Percentiles rank a stretch among this genome's conserved stretches.
phyloP scores from a whole-genome alignment of 140 eudicot genomes.

The Cichorium intybus region DNA sequence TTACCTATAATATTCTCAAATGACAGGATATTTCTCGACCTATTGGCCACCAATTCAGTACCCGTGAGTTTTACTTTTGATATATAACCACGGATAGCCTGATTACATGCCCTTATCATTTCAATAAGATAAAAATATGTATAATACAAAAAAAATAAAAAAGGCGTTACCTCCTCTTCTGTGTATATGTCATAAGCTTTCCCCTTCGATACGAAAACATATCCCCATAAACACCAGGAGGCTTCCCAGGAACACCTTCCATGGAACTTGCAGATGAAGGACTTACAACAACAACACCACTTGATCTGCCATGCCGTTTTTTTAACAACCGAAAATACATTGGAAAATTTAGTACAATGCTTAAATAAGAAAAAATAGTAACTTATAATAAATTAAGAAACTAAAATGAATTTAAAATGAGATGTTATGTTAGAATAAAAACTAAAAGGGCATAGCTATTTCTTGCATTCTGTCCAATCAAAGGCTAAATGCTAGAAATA shows the following conservation, averaged over 20 bases:
- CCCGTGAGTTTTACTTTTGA: constrained; percentile 56
- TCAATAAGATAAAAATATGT: neutral
- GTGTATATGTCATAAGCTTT: constrained; percentile 86
- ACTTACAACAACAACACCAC: constrained; percentile 32
- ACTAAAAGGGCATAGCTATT: too few species aligned
- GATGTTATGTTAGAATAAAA: too few species aligned
- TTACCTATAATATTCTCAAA: constrained; percentile 54
- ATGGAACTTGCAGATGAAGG: constrained; percentile 54
- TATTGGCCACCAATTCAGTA: constrained; percentile 48
- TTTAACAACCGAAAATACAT: too few species aligned
- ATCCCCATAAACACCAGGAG: constrained; percentile 23
- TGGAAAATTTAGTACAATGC: too few species aligned
- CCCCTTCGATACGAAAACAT: constrained; percentile 75
- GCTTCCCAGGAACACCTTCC: constrained; percentile 71
- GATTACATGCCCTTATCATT: constrained; percentile 4
- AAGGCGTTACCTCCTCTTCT: constrained; percentile 65
- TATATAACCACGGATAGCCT: constrained; percentile 60
- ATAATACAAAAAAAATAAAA: neutral
- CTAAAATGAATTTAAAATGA: too few species aligned
- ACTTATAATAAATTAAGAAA: too few species aligned
- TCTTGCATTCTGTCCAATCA: too few species aligned
- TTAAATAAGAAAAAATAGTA: too few species aligned
- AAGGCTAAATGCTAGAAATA: too few species aligned
- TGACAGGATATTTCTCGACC: constrained; percentile 38
- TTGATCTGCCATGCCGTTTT: constrained; percentile 94